Base-by-base conservation (phyloP, 2,329 filamentous ascomycete species). In the Metarhizium anisopliae region DNA sequence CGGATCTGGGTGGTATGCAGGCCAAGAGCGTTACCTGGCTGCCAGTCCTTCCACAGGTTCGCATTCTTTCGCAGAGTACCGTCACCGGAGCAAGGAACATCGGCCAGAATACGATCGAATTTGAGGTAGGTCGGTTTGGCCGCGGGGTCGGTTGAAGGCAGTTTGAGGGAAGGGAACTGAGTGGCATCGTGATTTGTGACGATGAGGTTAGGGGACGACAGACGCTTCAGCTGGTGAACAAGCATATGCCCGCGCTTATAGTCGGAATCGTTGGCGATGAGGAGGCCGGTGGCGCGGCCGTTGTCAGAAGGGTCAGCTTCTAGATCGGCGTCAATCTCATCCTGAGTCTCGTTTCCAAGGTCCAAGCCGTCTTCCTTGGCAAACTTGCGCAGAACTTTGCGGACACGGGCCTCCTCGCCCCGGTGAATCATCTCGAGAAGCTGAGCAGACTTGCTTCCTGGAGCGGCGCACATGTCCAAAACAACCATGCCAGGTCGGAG, bases 141-240 rank as follows among this genome's bases (percentile, higher is more conserved):
- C 60, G 81, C 78, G 20, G 77, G 68, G n/a, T 78, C 74, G 38
- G 77, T 71, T 3, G 78, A 75, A 13, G 84, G 85, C n/a, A 97
- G 81, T 67, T 87, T 90, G 66, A 99, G 90, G 0, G 92, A 91
- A 2, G 94, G 94, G 72, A 92, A 99, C 70, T 95, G 85, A 4
- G 92, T 96, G 47, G 94, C 94, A 71, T 99, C 94, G 74, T 99
- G 93, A 70, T 99, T 97, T 47, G 91, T 97, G 59, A 99, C 93
- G 60, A 99, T 87, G 62, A 99, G 78, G 70, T 99, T 99, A 2
- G 94, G 93, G 4, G 94, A 97, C 60, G 93, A 96, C 52, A 99
- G 80, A 59, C 94, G 88, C 80, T 99, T 99, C 66, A 97, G 88
- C 73, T 99, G 94, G 71, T 99, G 94, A 51, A 96, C 90, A 68